Base-by-base conservation (phyloP, 495 filamentous ascomycete genomes). In the Penicillium waksmanii region DNA sequence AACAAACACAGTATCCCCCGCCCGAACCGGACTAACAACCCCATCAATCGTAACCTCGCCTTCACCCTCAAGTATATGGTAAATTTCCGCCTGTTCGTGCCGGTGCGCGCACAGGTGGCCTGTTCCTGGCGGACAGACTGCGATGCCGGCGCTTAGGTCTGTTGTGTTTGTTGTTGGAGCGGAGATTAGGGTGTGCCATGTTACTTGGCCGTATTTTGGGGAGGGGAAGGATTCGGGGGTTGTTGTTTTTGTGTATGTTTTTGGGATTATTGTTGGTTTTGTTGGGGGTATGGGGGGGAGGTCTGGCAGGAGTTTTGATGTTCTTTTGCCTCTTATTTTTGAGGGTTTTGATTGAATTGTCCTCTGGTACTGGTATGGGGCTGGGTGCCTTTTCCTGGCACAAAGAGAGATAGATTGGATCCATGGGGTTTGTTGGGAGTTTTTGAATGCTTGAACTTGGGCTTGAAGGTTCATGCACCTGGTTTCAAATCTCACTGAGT, bases 101-200 rank as follows among this genome's bases (percentile, higher is more conserved):
- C 66, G 65, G 51, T 78, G 74, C 0, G 57, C 21, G 34, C 71
- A 71, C 2, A 77, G 65, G 44, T 68, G 59, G 3, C 74, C 73
- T 11, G 59, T 66, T 3, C 15, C 1, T 0, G 69, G 57, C 0
- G 67, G 69, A 35, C 65, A 75, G 27, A 63, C 40, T 2, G 70
- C 76, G 6, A 78, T 71, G 1, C 74, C 74, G 1, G 70, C 74
- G 27, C 47, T 62, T 3, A 78, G 53, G 51, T 71, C 66, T 42
- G 53, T 65, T 0, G 66, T 65, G 9, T 63, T 50, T 1, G 72
- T 77, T 36, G 60, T 27, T 2, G 70, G 66, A 1, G 47, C 40
- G 7, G 73, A 72, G 44, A 78, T 61, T 4, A 78, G 66, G 13
- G 74, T 75, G 47, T 70, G 74, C 75, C 73, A 78, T 10, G 67